Base-by-base conservation (phyloP, 805 yeast species). In the Starmera pachycereana region DNA sequence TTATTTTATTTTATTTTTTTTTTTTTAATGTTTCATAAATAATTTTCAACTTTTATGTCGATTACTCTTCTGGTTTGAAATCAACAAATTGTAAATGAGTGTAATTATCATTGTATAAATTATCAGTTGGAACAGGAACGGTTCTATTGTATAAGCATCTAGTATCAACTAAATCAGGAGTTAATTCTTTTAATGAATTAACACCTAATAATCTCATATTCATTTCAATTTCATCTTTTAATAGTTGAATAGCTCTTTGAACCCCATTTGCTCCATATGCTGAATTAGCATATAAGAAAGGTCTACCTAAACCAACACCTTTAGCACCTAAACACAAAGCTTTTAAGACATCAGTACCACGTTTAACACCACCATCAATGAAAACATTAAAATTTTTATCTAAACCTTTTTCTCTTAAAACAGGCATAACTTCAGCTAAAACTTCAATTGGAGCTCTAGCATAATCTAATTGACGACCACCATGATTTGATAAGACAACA, bases 401-500 rank as follows among this genome's bases (percentile, higher is more conserved):
- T 29, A 74, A 49, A 10, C 72, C 71, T 39, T 62, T 63, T 40
- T 65, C 63, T 37, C 62, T 63, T 41, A 78, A 58, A 4, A 66
- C 50, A 7, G 77, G 78, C 68, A 73, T 73, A 3, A 78, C 72
- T 45, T 84, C 95, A 5, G 82, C 83, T 37, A 87, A 62, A 5
- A 83, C 74, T 56, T 79, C 84, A 30, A 87, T 67, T 2, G 89
- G 82, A 0, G 95, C 76, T n/a, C 84, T 71, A 1, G 95, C 69
- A 52, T 75, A 83, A 60, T 87, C 96, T 41, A 87, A 64, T 60
- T 86, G 95, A 45, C 96, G 68, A 33, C 96, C 95, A 44, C 96
- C 96, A 61, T 86, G 96, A 56, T 86, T 87, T 2, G 94, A 84
- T 38, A 86, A 52, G 4, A 87, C 86, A n/a, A 86, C 80, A 33